phyloP scores from a whole-genome alignment of 306 rosid genomes.

The Acacia acuminata region DNA sequence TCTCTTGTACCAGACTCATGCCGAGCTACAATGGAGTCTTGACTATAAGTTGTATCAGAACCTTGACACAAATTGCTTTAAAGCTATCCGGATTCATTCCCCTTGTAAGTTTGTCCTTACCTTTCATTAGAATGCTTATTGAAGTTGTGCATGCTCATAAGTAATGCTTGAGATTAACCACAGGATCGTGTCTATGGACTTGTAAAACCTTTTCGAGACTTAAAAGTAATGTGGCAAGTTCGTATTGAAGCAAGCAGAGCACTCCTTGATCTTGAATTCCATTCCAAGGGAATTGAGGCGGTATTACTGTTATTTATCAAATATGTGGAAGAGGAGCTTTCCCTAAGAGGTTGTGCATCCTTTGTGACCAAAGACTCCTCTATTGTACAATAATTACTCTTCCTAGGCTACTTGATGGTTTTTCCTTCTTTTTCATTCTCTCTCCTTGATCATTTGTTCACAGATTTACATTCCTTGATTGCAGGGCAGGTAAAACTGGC shows the following conservation, averaged over 20 bases:
- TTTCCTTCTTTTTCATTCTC: conserved; percentile 1
- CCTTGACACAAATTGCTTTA: conserved; percentile 88
- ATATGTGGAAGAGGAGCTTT: conserved; percentile 78
- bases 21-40: conserved; percentile 94
- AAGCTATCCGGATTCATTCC: conserved; percentile 83
- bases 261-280: conserved; percentile 93
- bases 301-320: conserved; percentile 67
- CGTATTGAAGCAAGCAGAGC: conserved; percentile 88
- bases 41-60: conserved; percentile 85
- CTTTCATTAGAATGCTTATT: conserved; percentile 20
- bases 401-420: background rate
- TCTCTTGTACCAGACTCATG: conserved; percentile 78
- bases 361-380: conserved; percentile 5
- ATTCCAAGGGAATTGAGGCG: conserved; percentile 75
- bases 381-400: background rate
- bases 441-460: background rate
- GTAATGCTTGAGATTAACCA: conserved; percentile 33
- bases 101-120: conserved; percentile 57
- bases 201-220: conserved; percentile 70
- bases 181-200: conserved; percentile 89
- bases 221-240: conserved; percentile 76
- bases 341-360: conserved; percentile 70
- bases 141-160: conserved; percentile 28
- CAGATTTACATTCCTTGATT: conserved; percentile 38
- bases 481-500: conserved; percentile 91